Evolutionary conservation across 2,329 filamentous ascomycete genomes (phyloP).

Genomic region (Lecanicillium sp.): DNA sequence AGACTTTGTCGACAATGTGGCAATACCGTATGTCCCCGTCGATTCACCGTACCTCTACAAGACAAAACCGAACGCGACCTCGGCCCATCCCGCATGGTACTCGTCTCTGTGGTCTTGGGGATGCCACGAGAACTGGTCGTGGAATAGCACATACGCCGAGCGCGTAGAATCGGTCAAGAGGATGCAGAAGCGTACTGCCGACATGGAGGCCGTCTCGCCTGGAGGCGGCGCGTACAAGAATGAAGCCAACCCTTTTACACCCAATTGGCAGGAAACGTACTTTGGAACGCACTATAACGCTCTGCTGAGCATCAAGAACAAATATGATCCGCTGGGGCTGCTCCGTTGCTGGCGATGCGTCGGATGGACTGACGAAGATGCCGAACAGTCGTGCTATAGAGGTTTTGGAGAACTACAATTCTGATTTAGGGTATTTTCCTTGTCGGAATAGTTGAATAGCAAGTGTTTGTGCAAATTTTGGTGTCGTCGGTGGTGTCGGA

Average conservation of each 20-base stretch:
- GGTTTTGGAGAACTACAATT: too few species aligned
- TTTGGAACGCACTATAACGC: neutral
- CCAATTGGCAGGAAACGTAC: neutral
- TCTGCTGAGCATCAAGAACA: neutral
- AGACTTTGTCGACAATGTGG: constrained; percentile 7
- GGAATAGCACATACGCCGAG: constrained; percentile 11
- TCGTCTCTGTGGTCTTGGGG: constrained; percentile 13
- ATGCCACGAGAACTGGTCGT: constrained; percentile 6
- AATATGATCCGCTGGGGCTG: neutral
- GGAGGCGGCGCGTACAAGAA: too few species aligned
- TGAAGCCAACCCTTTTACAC: too few species aligned
- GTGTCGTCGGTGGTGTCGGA: too few species aligned
- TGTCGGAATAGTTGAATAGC: too few species aligned
- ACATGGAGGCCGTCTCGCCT: too few species aligned
- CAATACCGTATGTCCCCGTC: constrained; percentile 11
- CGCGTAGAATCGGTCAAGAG: constrained; percentile 11
- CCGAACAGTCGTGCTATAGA: too few species aligned
- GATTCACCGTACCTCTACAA: constrained; percentile 5
- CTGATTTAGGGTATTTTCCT: too few species aligned
- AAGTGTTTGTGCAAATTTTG: too few species aligned
- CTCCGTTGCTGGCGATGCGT: neutral
- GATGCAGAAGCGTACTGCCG: constrained; percentile 9
- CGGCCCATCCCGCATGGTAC: constrained; percentile 11
- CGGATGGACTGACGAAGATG: too few species aligned
- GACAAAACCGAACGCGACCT: constrained; percentile 4